These are phyloP conservation scores for Acer negundo DNA, from an alignment of 345 rosid species.

Conservation along the genomic window DNA sequence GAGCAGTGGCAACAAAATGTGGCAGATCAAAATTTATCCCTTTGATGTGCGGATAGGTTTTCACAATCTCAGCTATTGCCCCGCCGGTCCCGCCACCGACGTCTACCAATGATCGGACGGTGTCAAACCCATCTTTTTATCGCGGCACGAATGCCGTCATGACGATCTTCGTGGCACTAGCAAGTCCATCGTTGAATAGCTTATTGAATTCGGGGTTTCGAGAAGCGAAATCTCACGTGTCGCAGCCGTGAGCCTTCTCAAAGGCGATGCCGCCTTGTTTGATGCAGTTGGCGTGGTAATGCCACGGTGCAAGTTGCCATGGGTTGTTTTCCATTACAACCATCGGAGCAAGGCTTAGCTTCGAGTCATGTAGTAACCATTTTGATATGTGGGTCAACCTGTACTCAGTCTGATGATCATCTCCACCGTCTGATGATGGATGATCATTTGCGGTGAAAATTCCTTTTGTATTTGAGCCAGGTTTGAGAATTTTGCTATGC, in stretches of 20 bases:
- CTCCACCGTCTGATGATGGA: conserved; percentile 3
- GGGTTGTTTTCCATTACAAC: conserved; percentile 28
- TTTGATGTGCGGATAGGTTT: conserved; percentile 19
- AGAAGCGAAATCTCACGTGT: conserved; percentile 9
- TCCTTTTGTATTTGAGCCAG: too few relatives aligned
- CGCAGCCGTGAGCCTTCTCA: conserved; percentile 19
- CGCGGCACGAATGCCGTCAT: not conserved
- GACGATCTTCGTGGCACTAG: not conserved
- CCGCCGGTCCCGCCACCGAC: conserved; percentile 30
- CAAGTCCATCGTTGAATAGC: conserved; percentile 1
- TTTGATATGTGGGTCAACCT: conserved; percentile 27
- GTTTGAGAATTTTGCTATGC: too few relatives aligned
- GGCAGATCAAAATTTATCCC: conserved; percentile 44
- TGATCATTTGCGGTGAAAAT: conserved; percentile 29
- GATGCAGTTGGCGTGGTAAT: conserved; percentile 11
- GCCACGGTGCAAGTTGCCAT: conserved; percentile 23
- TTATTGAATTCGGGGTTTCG: conserved; percentile 4
- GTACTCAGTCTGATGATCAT: conserved; percentile 7
- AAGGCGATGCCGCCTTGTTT: conserved; percentile 14
- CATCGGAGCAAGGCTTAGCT: conserved; percentile 34
- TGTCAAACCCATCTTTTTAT: conserved; percentile 1
- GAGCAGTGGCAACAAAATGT: conserved; percentile 37
- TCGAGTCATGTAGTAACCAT: conserved; percentile 28
- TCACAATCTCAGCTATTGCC: conserved; percentile 9
- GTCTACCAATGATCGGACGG: conserved; percentile 10